Conservation (phyloP, 225 moss, liverwort and hornwort genomes). For the Polytrichum commune region DNA sequence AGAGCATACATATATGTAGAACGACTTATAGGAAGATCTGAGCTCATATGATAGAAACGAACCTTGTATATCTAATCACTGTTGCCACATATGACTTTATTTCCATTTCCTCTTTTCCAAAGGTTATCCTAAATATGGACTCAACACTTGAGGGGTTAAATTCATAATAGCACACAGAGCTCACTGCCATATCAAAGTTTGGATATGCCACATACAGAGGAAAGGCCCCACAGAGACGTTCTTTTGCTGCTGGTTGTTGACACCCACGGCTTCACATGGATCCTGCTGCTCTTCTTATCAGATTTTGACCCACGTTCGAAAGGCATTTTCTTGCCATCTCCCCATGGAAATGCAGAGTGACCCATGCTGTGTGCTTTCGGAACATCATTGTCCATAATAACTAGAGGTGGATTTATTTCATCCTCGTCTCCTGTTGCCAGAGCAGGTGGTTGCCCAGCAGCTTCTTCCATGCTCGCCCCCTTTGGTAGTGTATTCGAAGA, state of each 20-base stretch:
- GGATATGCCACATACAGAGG: constrained; percentile 23
- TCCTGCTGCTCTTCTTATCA: constrained; percentile 39
- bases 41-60: too few relatives aligned
- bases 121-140: too few relatives aligned
- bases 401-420: constrained; percentile 20
- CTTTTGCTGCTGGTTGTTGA: constrained; percentile 41
- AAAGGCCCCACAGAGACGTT: constrained; percentile 52
- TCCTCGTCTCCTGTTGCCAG: constrained; percentile 35
- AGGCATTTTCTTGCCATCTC: constrained; percentile 41
- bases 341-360: constrained; percentile 34
- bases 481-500: constrained; percentile 16
- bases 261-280: constrained; percentile 35
- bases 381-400: constrained; percentile 39
- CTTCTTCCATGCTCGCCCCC: constrained; percentile 23
- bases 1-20: too few relatives aligned
- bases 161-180: too few relatives aligned
- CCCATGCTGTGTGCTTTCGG: constrained; percentile 19
- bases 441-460: constrained; percentile 26
- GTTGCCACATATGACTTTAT: too few relatives aligned
- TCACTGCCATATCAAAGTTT: too few relatives aligned
- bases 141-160: too few relatives aligned
- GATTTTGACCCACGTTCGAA: constrained; percentile 41
- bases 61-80: too few relatives aligned
- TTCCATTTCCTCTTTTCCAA: too few relatives aligned
- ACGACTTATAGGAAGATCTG: too few relatives aligned